These are phyloP conservation scores for Phytopythium chamaehyphon DNA, from an alignment of 352 stramenopile genomes.

Conservation along the genomic window DNA sequence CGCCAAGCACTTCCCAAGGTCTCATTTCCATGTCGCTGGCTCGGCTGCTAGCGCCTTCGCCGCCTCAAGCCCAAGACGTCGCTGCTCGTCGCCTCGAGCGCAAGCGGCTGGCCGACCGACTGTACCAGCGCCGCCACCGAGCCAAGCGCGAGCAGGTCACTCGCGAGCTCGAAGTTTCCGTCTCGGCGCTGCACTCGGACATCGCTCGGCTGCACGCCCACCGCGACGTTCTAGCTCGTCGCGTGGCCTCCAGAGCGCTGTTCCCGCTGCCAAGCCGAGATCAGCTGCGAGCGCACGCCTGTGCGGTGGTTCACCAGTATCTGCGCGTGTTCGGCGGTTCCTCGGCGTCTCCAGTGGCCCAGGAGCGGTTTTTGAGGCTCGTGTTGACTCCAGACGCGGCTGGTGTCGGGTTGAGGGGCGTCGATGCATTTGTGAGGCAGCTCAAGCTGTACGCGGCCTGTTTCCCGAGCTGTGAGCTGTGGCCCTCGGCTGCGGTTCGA, in stretches of 20 bases:
- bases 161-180: slow-evolving; percentile 14
- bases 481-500: slow-evolving; percentile 19
- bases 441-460: slow-evolving; percentile 22
- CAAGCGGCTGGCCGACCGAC: slow-evolving; percentile 27
- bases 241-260: neutral
- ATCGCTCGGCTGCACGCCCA: slow-evolving; percentile 17
- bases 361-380: slow-evolving; percentile 23
- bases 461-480: slow-evolving; percentile 16
- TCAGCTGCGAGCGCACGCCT: slow-evolving; percentile 14
- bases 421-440: slow-evolving; percentile 24
- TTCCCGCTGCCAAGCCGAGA: neutral
- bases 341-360: slow-evolving; percentile 4
- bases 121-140: slow-evolving; percentile 35
- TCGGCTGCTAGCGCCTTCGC: neutral
- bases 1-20: no score
- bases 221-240: neutral
- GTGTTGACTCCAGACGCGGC: slow-evolving; percentile 21
- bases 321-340: slow-evolving; percentile 19
- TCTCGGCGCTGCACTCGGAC: slow-evolving; percentile 15
- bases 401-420: slow-evolving; percentile 12
- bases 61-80: neutral
- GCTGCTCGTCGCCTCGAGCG: slow-evolving; percentile 6
- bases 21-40: neutral
- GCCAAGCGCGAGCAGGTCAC: slow-evolving; percentile 26
- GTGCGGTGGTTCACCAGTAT: slow-evolving; percentile 20